Evolutionary conservation across 2,329 filamentous ascomycete species (phyloP).

Genomic region (Epichloe baconii): DNA sequence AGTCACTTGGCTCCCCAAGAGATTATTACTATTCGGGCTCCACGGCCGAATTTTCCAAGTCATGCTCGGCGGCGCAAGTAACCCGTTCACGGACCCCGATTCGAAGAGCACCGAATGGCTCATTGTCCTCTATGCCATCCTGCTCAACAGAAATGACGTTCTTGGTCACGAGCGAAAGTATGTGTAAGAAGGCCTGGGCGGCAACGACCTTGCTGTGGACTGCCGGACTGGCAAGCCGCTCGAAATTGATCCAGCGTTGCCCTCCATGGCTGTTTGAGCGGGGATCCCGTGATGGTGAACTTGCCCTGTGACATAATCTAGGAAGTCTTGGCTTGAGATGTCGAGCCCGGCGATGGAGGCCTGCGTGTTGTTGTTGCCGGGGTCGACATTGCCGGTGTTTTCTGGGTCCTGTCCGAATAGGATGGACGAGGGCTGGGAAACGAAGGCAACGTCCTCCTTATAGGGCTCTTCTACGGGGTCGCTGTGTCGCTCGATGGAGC

Average conservation of each 20-base stretch:
- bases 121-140: slow-evolving; percentile 21
- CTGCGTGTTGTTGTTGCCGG: slow-evolving; percentile 17
- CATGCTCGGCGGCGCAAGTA: no score
- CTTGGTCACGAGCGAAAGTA: slow-evolving; percentile 58
- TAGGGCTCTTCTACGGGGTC: slow-evolving; percentile 23
- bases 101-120: slow-evolving; percentile 32
- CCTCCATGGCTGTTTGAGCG: slow-evolving; percentile 21
- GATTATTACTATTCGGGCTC: no score
- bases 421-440: slow-evolving; percentile 20
- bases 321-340: slow-evolving; percentile 31
- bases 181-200: slow-evolving; percentile 63
- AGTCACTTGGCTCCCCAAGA: background rate
- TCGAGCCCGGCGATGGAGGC: slow-evolving; percentile 27
- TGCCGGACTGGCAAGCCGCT: slow-evolving; percentile 49
- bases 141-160: slow-evolving; percentile 51
- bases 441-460: slow-evolving; percentile 22
- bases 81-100: background rate
- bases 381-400: slow-evolving; percentile 8
- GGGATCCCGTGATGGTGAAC: slow-evolving; percentile 19
- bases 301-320: slow-evolving; percentile 27
- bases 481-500: slow-evolving; percentile 34
- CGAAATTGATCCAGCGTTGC: slow-evolving; percentile 47
- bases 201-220: slow-evolving; percentile 46
- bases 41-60: no score
- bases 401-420: slow-evolving; percentile 11